A percentile compares a stretch with the other conserved stretches of the same genome.
phyloP scores from a whole-genome alignment of 1,284 basidiomycete genomes.

The Tylopilus microsporus region DNA sequence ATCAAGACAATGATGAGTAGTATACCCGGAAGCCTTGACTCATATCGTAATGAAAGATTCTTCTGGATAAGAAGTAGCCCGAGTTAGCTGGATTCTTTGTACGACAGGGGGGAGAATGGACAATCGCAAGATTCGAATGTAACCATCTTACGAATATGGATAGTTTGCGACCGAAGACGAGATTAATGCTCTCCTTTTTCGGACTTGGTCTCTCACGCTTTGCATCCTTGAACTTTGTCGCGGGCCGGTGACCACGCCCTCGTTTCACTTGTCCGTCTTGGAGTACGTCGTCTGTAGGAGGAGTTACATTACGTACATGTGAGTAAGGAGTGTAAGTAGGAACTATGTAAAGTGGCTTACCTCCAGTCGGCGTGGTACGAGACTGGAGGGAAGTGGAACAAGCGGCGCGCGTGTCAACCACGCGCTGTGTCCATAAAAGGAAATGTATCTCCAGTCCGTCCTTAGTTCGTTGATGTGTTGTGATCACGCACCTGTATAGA shows the following conservation, averaged over 20 bases:
- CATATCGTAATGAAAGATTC: neutral
- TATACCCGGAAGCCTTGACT: neutral
- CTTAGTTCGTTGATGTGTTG: neutral
- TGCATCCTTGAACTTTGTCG: no score
- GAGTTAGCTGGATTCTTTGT: neutral
- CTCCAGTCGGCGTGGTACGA: no score
- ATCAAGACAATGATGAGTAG: neutral
- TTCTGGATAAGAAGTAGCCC: constrained; percentile 3
- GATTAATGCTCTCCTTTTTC: neutral
- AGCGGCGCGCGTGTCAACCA: no score
- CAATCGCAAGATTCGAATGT: neutral
- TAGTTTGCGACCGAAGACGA: neutral
- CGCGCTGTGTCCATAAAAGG: no score
- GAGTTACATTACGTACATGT: no score
- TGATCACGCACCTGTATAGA: constrained; percentile 47
- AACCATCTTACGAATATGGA: neutral
- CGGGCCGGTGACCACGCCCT: no score
- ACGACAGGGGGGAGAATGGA: constrained; percentile 1
- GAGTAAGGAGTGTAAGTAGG: no score
- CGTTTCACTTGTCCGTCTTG: no score
- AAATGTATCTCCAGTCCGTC: no score
- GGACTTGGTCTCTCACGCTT: neutral
- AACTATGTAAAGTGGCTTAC: no score
- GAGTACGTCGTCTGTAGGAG: no score
- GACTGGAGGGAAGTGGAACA: no score